These are phyloP conservation scores for Fusarium hainanense DNA, from an alignment of 2,329 filamentous ascomycete genomes.

Conservation along the genomic window DNA sequence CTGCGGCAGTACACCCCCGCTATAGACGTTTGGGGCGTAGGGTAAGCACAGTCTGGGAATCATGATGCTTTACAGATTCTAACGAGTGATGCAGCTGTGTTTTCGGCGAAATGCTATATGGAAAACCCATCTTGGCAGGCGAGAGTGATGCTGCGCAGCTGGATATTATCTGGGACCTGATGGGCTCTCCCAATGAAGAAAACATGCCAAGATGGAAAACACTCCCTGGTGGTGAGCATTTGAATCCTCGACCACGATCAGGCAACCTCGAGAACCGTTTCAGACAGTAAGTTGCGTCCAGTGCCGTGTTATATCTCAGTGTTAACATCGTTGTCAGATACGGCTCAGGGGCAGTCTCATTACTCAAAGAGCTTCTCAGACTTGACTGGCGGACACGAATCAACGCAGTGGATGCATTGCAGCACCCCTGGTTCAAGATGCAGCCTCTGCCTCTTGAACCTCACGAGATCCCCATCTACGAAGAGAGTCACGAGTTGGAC, in stretches of 20 bases:
- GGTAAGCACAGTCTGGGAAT: slow-evolving; percentile 65
- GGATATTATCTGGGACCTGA: slow-evolving; percentile 91
- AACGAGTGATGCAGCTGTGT: slow-evolving; percentile 76
- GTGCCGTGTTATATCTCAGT: background rate
- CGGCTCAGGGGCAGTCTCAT: slow-evolving; percentile 77
- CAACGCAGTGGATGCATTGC: slow-evolving; percentile 92
- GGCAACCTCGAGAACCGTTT: slow-evolving; percentile 80
- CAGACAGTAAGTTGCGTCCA: slow-evolving; percentile 66
- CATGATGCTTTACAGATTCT: slow-evolving; percentile 18
- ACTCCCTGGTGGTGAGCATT: slow-evolving; percentile 82
- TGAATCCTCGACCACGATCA: slow-evolving; percentile 70
- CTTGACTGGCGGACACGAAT: slow-evolving; percentile 90
- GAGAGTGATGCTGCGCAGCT: slow-evolving; percentile 91
- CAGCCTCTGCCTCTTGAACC: slow-evolving; percentile 82
- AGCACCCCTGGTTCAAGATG: slow-evolving; percentile 90
- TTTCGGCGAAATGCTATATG: slow-evolving; percentile 96
- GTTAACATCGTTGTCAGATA: slow-evolving; percentile 58
- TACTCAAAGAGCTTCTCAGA: slow-evolving; percentile 84
- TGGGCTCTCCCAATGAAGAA: slow-evolving; percentile 88
- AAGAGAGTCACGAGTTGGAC: slow-evolving; percentile 97
- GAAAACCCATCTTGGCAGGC: slow-evolving; percentile 91
- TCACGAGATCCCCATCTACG: slow-evolving; percentile 88
- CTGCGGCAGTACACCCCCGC: slow-evolving; percentile 94
- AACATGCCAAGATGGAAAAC: slow-evolving; percentile 92
- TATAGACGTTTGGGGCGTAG: slow-evolving; percentile 98